Evolutionary conservation across 176 grass and related monocot genomes (phyloP), one percentile per base, ranked within the genome.

Genomic region (Ensete ventricosum): DNA sequence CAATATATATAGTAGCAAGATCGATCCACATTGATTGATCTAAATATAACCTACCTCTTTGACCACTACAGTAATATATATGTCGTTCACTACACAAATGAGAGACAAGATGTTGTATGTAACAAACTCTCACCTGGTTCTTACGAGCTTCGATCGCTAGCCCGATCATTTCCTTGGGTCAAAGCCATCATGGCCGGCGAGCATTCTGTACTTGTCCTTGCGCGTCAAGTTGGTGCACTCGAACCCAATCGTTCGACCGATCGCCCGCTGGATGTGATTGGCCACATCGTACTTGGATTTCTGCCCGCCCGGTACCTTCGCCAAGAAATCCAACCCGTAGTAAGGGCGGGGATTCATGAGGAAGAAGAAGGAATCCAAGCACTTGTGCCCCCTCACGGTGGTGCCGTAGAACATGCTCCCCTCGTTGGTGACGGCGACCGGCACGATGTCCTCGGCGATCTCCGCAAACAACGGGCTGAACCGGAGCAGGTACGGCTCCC

Each of bases 361-460:
- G 73, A 75, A 60, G 54, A 75, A 60, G 73, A 75, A 34, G 1
- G 54, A 59, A 43, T 75, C 73, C 54, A 57, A 59, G 14, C 73
- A 60, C 22, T 75, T 75, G 25, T 75, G 6, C 54, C 73, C 73
- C 54, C 73, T 43, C 8, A 49, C 73, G 16, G 54, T 75, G 54
- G 73, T 75, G 22, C 73, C 73, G 55, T 75, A 59, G 25, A 75
- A 75, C 73, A 75, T 75, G 73, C 54, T 75, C 0, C 73, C 73
- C 11, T 59, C 73, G 14, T 29, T 58, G 9, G 14, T n/a, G 10
- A 59, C 16, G 14, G 73, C 73, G 25, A 75, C 24, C 24, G 73
- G 73, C 27, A 59, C 23, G 25, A 75, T 34, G 25, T 75, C 43
- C 14, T 59, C 27, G 0, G 20, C 14, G 14, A 75, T 48, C 73